Conservation (phyloP, 805 yeast species). For the Lipomyces yamanashiensis region DNA sequence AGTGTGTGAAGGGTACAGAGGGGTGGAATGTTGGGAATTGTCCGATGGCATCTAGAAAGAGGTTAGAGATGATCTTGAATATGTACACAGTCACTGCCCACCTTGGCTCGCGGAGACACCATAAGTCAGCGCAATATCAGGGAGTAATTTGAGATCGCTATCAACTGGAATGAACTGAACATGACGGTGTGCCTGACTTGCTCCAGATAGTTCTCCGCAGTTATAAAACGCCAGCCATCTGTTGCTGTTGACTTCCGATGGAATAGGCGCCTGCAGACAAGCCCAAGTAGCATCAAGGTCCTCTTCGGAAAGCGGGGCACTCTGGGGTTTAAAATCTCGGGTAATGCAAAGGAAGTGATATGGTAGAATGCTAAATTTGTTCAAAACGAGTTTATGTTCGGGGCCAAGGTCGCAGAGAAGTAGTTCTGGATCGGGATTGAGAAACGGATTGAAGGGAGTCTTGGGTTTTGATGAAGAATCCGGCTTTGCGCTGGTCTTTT, state of each 20-base stretch:
- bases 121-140: conserved; percentile 47
- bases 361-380: conserved; percentile 84
- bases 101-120: conserved; percentile 22
- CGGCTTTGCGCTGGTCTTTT: conserved; percentile 43
- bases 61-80: background rate
- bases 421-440: conserved; percentile 75
- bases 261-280: conserved; percentile 51
- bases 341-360: conserved; percentile 82
- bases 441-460: conserved; percentile 63
- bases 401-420: conserved; percentile 58
- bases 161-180: conserved; percentile 83
- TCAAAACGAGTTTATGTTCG: conserved; percentile 67
- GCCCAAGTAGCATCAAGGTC: conserved; percentile 67
- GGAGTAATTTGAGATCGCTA: conserved; percentile 58
- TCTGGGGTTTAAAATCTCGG: conserved; percentile 71
- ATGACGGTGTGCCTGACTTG: conserved; percentile 94
- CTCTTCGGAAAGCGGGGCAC: conserved; percentile 67
- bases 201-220: conserved; percentile 86
- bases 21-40: conserved; percentile 65
- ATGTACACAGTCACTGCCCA: background rate
- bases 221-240: conserved; percentile 84
- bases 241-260: conserved; percentile 42
- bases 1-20: conserved; percentile 80
- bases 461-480: conserved; percentile 1
- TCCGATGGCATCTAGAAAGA: conserved; percentile 34